These are phyloP conservation scores for Cucumis melo DNA, from an alignment of 306 rosid genomes.

Conservation along the genomic window DNA sequence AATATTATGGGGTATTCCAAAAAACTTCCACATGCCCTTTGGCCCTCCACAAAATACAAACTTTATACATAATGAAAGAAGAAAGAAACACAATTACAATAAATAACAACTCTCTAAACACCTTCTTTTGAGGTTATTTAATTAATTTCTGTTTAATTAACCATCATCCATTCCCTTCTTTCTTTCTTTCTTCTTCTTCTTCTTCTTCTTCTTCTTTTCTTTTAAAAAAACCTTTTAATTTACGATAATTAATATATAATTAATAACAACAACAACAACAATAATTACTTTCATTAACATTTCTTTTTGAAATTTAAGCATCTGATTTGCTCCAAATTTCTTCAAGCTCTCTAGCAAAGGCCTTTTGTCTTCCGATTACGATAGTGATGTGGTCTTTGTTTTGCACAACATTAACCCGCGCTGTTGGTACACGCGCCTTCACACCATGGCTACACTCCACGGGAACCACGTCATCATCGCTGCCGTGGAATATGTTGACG, in stretches of 20 bases:
- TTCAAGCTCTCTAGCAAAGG: slow-evolving; percentile 72
- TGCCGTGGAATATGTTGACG: slow-evolving; percentile 66
- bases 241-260: background rate
- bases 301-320: background rate
- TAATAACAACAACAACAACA: background rate
- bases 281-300: background rate
- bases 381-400: slow-evolving; percentile 81
- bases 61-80: background rate
- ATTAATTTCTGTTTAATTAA: background rate
- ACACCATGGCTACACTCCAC: slow-evolving; percentile 63
- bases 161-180: too few species aligned
- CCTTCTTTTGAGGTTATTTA: background rate
- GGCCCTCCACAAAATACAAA: background rate
- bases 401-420: slow-evolving; percentile 46
- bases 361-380: slow-evolving; percentile 67
- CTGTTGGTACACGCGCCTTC: slow-evolving; percentile 44
- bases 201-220: background rate
- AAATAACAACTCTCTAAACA: background rate
- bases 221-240: background rate
- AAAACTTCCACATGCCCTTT: background rate
- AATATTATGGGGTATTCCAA: background rate
- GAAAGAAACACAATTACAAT: background rate
- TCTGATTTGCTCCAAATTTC: slow-evolving; percentile 54
- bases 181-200: background rate
- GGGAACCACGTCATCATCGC: slow-evolving; percentile 66